Conservation (phyloP, 805 yeast genomes). For the Candida ponderosae region DNA sequence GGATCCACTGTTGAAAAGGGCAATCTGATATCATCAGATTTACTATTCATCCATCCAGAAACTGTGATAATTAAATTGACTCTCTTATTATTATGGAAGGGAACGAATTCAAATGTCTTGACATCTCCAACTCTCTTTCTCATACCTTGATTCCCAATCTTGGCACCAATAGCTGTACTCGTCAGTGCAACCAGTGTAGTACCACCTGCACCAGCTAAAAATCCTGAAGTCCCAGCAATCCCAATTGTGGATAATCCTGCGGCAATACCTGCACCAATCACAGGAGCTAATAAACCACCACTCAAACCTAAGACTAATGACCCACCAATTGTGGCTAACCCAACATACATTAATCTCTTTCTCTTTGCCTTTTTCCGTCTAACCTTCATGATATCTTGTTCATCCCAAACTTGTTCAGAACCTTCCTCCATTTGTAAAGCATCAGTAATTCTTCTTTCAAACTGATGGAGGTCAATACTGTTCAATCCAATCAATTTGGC, state of each 20-base stretch:
- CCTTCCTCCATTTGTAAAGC: constrained; percentile 83
- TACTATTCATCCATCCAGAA: constrained; percentile 97
- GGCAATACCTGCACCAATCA: constrained; percentile 96
- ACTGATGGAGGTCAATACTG: constrained; percentile 70
- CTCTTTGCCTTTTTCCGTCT: constrained; percentile 61
- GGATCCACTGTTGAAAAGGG: constrained; percentile 98
- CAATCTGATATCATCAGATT: constrained; percentile 88
- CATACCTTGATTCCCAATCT: constrained; percentile 84
- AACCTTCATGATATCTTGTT: constrained; percentile 54
- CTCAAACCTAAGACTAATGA: constrained; percentile 89
- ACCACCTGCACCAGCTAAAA: constrained; percentile 95
- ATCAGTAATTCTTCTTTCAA: constrained; percentile 86
- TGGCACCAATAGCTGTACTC: constrained; percentile 86
- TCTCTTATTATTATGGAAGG: constrained; percentile 84
- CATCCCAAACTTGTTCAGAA: constrained; percentile 73
- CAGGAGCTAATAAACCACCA: constrained; percentile 94
- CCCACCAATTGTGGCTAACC: constrained; percentile 94
- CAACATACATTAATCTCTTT: constrained; percentile 76
- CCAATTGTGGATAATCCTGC: constrained; percentile 96
- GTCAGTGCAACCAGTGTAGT: constrained; percentile 89
- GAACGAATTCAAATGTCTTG: constrained; percentile 87
- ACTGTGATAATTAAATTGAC: constrained; percentile 83
- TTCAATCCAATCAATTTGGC: constrained; percentile 53
- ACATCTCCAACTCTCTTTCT: constrained; percentile 83
- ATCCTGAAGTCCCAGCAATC: constrained; percentile 86